Evolutionary conservation across 192 early-diverging fungal species (phyloP), one percentile per base, ranked within the genome.

Genomic region (Spizellomyces punctatus): DNA sequence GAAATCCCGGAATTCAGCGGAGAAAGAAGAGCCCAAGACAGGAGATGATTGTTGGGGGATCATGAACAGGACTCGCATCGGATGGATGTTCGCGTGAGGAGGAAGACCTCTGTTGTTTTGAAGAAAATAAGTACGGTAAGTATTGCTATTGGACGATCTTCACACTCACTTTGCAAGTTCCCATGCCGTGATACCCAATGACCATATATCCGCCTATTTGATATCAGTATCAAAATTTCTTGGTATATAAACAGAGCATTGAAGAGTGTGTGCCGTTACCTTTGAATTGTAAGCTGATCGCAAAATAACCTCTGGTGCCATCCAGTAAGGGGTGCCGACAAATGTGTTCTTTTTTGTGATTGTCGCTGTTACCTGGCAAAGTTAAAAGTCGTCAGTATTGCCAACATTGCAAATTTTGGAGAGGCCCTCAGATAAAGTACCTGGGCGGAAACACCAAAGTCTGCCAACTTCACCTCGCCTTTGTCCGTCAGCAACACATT

Each of bases 361-460:
- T 2, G 85, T 84, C 12, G 81, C 71, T 0, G 82, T 82, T 17
- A 82, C 70, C 65, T 81, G 22, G 27, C 12, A 17, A 61, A n/a
- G 59, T 61, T 22, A 4, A n/a, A 61, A 12, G n/a, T 10, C n/a
- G 2, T 0, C 1, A 36, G 12, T 36, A 12, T 17, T 16, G 10
- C 50, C 50, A 54, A 54, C 50, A 54, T n/a, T 36, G 27, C 27
- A 36, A 36, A 36, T 3, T 36, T 36, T 36, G 27, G 27, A 36
- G 27, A 36, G 3, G 27, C 27, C 27, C 27, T 36, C 4, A 61
- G 59, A 22, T 61, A 17, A 0, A 16, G 1, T n/a, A 92, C 86
- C 83, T 98, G 96, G 46, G 92, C 92, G 21, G 94, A 94, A 36
- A 98, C 96, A 10, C 96, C 96, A 85, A 98, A 98, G 84, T 98